Evolutionary conservation across 306 rosid genomes (phyloP).

Genomic region (Mucuna pruriens): DNA sequence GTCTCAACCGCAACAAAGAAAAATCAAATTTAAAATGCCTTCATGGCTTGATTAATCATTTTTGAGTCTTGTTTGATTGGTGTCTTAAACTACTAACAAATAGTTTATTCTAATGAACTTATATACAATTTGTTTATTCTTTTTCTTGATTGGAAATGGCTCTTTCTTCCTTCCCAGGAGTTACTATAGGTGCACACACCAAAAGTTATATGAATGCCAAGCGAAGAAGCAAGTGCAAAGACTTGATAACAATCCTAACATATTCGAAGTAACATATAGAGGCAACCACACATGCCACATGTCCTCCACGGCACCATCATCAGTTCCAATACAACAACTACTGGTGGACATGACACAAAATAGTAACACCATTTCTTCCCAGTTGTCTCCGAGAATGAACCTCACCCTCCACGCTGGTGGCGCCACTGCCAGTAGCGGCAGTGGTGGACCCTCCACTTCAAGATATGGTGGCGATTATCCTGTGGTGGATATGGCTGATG

Average conservation of each 20-base stretch:
- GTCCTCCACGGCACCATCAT: slow-evolving; percentile 80
- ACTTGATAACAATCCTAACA: slow-evolving; percentile 50
- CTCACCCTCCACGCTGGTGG: neutral
- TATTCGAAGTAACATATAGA: slow-evolving; percentile 59
- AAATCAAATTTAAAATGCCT: neutral
- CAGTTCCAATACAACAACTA: slow-evolving; percentile 40
- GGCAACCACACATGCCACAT: slow-evolving; percentile 67
- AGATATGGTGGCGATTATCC: slow-evolving; percentile 45
- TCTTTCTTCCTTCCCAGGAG: slow-evolving; percentile 38
- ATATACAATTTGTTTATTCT: neutral
- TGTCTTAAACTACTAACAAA: neutral
- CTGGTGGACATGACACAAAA: slow-evolving; percentile 27
- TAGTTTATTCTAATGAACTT: neutral
- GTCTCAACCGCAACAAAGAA: neutral
- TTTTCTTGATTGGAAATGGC: neutral
- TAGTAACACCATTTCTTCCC: neutral
- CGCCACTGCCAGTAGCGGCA: neutral
- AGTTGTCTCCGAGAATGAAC: slow-evolving; percentile 8
- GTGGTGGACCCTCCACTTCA: neutral
- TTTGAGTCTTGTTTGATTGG: neutral
- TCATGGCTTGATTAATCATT: neutral
- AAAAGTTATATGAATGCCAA: slow-evolving; percentile 62
- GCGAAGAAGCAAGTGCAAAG: slow-evolving; percentile 84
- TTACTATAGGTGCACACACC: slow-evolving; percentile 82
- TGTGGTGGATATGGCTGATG: slow-evolving; percentile 67